Base-by-base conservation (phyloP, 352 stramenopile genomes). In the Achlya hypogyna region DNA sequence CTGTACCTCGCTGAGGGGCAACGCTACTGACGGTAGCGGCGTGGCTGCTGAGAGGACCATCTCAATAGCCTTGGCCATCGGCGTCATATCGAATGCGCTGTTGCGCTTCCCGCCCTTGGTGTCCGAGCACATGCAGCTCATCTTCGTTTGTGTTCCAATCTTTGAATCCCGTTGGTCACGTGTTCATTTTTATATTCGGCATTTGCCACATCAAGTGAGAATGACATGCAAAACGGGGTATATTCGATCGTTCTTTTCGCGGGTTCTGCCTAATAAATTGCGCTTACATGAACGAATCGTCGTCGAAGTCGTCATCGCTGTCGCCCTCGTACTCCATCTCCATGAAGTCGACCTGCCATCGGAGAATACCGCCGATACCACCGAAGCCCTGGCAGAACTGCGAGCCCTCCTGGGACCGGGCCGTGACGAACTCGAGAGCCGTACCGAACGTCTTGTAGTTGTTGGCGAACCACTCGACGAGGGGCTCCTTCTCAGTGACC, bases 371-470 rank as follows among this genome's bases (percentile, higher is more conserved):
- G 51, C 97, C 97, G 59, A 99, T 99, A 42, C 97, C 97, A 70
- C 97, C 97, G 79, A 99, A 99, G 58, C 97, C 97, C 74, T 98
- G 97, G 74, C 97, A 98, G 75, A 99, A 99, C 79, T 99, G 97
- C 66, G 94, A 98, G 52, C 97, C 97, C 78, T 99, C 97, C 69
- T 99, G 95, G 60, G 84, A 96, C 72, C 95, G 90, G 75, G 98
- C 96, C 52, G 97, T 99, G 66, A 99, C 91, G 76, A 99, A 99
- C 84, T 99, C 97, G 38, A 99, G 84, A 58, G 87, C 92, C 58
- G 96, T 98, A 72, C 97, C 97, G 76, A 98, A 99, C 59, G 95
- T 82, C 78, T 99, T 99, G 86, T 99, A 99, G 80, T 99, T 98
- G 78, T 99, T 98, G 23, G 97, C 97, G 63, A 99, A 96, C 97